Evolutionary conservation across 371 early-diverging fungal species (phyloP).

Genomic region (Batrachochytrium dendrobatidis): DNA sequence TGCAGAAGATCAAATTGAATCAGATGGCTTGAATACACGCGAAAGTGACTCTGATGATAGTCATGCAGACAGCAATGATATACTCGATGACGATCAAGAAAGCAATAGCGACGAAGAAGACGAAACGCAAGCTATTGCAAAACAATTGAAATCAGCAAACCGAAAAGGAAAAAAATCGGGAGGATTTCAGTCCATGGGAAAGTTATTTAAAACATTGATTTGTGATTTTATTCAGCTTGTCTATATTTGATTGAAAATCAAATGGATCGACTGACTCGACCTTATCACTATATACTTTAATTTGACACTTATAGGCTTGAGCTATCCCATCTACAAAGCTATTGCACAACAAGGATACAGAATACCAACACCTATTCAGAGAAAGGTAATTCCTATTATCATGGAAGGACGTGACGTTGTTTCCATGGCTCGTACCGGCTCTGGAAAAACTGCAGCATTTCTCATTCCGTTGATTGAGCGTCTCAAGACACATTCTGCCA

Average conservation of each 20-base stretch:
- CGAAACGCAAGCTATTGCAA: slow-evolving; percentile 18
- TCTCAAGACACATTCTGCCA: slow-evolving; percentile 80
- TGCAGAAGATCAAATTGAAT: background rate
- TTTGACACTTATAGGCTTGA: slow-evolving; percentile 42
- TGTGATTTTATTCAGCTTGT: background rate
- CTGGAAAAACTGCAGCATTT: slow-evolving; percentile 98
- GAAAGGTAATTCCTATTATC: slow-evolving; percentile 89
- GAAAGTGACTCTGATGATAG: background rate
- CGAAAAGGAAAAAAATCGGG: slow-evolving; percentile 89
- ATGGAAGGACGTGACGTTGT: slow-evolving; percentile 90
- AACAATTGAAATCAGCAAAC: slow-evolving; percentile 47
- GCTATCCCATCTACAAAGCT: slow-evolving; percentile 74
- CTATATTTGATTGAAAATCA: background rate
- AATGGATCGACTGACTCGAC: slow-evolving; percentile 1
- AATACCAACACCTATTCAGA: slow-evolving; percentile 98
- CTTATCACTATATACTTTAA: background rate
- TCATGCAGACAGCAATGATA: background rate
- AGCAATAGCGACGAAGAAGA: slow-evolving; percentile 16
- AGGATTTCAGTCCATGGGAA: slow-evolving; percentile 95
- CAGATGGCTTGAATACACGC: background rate
- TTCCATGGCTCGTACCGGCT: slow-evolving; percentile 97
- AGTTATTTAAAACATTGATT: slow-evolving; percentile 13
- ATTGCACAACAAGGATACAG: slow-evolving; percentile 87
- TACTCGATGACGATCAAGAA: slow-evolving; percentile 8
- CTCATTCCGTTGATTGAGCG: slow-evolving; percentile 89